These are phyloP conservation scores for Penicilliopsis zonata DNA, from an alignment of 495 filamentous ascomycete genomes.

Conservation along the genomic window DNA sequence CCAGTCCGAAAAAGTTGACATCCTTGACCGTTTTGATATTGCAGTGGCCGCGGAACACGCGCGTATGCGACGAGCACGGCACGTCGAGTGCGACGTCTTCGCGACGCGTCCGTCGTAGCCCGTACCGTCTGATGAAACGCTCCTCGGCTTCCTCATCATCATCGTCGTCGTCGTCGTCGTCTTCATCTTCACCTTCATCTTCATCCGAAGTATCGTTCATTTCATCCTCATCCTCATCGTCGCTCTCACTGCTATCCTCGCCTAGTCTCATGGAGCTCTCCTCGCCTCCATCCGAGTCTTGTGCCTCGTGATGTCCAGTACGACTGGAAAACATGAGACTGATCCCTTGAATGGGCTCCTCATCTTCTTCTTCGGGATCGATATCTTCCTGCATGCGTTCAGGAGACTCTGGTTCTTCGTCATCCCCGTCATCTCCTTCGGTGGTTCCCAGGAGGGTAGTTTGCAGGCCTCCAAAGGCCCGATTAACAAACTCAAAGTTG, in stretches of 20 bases:
- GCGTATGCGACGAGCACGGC: conserved; percentile 46
- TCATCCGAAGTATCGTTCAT: conserved; percentile 23
- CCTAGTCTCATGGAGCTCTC: too few species aligned
- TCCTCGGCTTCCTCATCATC: conserved; percentile 19
- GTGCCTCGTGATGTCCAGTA: conserved; percentile 1
- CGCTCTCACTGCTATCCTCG: conserved; percentile 19
- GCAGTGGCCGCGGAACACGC: conserved; percentile 54
- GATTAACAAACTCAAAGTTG: conserved; percentile 46
- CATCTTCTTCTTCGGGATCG: conserved; percentile 26
- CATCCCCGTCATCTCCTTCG: conserved; percentile 21
- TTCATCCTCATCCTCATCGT: conserved; percentile 19
- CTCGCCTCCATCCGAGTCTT: conserved; percentile 12
- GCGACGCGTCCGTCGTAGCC: conserved; percentile 19
- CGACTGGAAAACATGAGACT: conserved; percentile 9
- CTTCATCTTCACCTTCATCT: conserved; percentile 14
- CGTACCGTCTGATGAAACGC: conserved; percentile 11
- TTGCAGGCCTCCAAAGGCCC: conserved; percentile 49
- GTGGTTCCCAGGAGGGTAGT: too few species aligned
- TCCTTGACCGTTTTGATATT: conserved; percentile 69
- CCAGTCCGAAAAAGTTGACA: conserved; percentile 57
- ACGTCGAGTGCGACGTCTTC: conserved; percentile 40
- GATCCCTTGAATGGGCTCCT: conserved; percentile 24
- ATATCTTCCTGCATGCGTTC: conserved; percentile 35
- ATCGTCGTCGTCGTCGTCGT: conserved; percentile 7
- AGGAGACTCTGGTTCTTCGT: conserved; percentile 22